Conservation (phyloP, 2,329 filamentous ascomycete species). For the Didymella arachidicola region DNA sequence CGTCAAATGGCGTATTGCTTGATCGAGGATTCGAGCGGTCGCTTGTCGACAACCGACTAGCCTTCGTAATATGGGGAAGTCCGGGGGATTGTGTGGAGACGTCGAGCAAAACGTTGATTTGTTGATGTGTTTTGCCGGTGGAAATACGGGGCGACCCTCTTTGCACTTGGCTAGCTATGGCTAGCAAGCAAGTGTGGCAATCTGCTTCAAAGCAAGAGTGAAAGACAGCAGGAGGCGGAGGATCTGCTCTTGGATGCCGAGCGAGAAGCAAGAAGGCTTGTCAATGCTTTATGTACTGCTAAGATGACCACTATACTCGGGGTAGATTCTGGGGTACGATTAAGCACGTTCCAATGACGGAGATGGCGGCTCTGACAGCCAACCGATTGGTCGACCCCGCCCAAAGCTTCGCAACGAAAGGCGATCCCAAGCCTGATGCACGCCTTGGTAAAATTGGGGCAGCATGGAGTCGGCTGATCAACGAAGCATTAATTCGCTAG, state of each 20-base stretch:
- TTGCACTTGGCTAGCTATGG: not conserved
- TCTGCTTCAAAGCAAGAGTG: not conserved
- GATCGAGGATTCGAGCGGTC: not conserved
- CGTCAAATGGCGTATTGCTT: too few relatives aligned
- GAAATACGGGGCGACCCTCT: not conserved
- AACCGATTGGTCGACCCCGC: constrained; percentile 16
- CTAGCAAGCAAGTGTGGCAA: not conserved
- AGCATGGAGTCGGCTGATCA: not conserved
- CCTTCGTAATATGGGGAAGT: not conserved
- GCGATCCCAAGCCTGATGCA: constrained; percentile 1
- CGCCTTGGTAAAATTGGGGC: constrained; percentile 3
- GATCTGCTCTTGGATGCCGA: not conserved
- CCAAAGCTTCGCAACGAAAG: not conserved
- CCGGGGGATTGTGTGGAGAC: not conserved
- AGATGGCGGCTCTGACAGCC: constrained; percentile 6
- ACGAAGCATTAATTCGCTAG: constrained; percentile 3
- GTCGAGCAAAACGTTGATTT: not conserved
- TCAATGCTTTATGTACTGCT: constrained; percentile 10
- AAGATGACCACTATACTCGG: constrained; percentile 11
- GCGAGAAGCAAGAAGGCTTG: constrained; percentile 10
- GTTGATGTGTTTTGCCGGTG: not conserved
- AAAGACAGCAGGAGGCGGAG: not conserved
- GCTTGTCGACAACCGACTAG: not conserved
- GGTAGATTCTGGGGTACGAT: constrained; percentile 16
- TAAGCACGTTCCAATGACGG: constrained; percentile 15